Conservation (phyloP, 1,284 basidiomycete genomes). For the Leccinum subrobustum region DNA sequence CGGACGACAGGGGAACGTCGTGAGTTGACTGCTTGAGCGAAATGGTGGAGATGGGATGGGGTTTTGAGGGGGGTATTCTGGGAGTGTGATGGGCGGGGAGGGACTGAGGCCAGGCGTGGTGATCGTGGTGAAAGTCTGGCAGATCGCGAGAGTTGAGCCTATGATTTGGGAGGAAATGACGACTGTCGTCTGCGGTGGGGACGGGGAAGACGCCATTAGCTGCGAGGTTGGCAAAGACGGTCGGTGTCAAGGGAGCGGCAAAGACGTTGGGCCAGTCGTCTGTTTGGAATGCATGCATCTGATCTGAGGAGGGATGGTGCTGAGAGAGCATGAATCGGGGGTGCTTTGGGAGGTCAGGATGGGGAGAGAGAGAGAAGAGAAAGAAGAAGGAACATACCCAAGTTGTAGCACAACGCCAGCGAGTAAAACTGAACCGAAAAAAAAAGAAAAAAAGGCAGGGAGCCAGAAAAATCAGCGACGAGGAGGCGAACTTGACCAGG, state of each 20-base stretch:
- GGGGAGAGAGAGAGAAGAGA: neutral
- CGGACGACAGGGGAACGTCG: conserved; percentile 10
- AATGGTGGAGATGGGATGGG: conserved; percentile 9
- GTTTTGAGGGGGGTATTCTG: conserved; percentile 19
- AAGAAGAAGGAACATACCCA: conserved; percentile 9
- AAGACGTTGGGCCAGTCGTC: conserved; percentile 58
- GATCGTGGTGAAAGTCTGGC: conserved; percentile 22
- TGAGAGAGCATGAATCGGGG: conserved; percentile 17
- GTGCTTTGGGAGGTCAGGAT: neutral
- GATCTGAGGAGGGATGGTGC: conserved; percentile 11
- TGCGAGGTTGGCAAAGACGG: conserved; percentile 56
- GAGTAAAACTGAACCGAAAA: conserved; percentile 10
- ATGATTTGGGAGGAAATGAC: conserved; percentile 8
- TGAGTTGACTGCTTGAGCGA: conserved; percentile 8
- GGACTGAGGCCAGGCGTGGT: conserved; percentile 21
- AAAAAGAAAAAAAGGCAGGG: neutral
- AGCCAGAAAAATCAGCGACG: conserved; percentile 1
- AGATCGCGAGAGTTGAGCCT: conserved; percentile 19
- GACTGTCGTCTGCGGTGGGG: conserved; percentile 22
- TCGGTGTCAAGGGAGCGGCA: conserved; percentile 54
- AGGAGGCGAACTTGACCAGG: conserved; percentile 17
- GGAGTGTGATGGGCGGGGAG: conserved; percentile 12
- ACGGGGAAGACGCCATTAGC: conserved; percentile 52
- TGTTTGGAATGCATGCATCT: conserved; percentile 32
- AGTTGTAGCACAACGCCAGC: neutral